Base-by-base conservation (phyloP, 345 rosid genomes). In the Hypericum perforatum region DNA sequence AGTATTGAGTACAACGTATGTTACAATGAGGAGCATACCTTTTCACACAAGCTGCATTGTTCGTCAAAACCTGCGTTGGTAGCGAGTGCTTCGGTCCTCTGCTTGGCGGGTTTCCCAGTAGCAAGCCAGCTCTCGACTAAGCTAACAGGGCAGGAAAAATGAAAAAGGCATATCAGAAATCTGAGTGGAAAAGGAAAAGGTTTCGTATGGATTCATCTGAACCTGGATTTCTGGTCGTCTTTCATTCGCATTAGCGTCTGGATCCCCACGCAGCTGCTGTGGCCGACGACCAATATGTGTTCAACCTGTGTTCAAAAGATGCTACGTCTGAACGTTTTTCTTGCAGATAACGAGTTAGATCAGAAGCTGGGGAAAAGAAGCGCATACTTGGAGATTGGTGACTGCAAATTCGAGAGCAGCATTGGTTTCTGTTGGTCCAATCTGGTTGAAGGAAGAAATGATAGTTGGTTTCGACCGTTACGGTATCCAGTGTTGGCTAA, bases 321-420 rank as follows among this genome's bases (percentile, higher is more conserved):
- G 7, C 6, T 11, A 7, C 8, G 16, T 2, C n/a, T 45, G 2
- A 14, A 45, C 6, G 16, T 3, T 5, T 9, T 45, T n/a, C n/a
- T 5, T 38, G 3, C 38, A 8, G n/a, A 11, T 14, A 54, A n/a
- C 6, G 9, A 51, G 7, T 38, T 32, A 45, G 15, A n/a, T n/a
- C n/a, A n/a, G n/a, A n/a, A 14, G 45, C 36, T 5, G 8, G 7
- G 37, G 10, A 37, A 39, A 41, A 49, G 46, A 6, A 29, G 3
- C 11, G 46, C 59, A 16, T 16, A 61, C 71, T 61, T 61, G 44
- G 47, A 61, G 56, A 52, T 62, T 67, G 46, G 61, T 67, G 9
- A 57, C 71, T 15, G 71, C 66, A 61, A 67, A 67, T 39, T 67
- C 63, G 22, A 67, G 63, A 37, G 71, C 71, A 40, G 66, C 66